Percentiles rank a stretch among this genome's conserved stretches.
phyloP scores from a whole-genome alignment of 164 flowering plant genomes.

The Stephania cephalantha region DNA sequence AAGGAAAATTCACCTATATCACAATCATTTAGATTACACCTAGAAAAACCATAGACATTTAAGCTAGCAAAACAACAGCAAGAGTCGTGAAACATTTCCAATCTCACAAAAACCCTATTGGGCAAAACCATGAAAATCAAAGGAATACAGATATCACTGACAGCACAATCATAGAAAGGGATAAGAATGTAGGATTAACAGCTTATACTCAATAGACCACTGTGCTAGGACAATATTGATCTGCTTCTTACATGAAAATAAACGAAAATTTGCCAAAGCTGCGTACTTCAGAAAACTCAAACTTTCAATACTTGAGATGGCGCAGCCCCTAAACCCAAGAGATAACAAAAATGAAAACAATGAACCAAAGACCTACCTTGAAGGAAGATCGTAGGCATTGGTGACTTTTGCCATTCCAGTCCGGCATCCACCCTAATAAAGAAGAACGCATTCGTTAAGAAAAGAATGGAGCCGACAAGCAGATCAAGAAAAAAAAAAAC shows the following conservation, averaged over 20 bases:
- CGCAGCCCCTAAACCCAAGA: background rate
- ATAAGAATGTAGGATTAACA: too few species aligned
- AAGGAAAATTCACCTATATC: background rate
- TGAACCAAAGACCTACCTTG: constrained; percentile 48
- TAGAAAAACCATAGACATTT: too few species aligned
- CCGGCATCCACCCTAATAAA: constrained; percentile 87
- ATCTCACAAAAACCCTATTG: background rate
- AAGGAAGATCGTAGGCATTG: constrained; percentile 97
- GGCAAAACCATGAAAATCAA: background rate
- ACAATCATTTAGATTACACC: background rate
- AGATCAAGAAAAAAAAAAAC: background rate
- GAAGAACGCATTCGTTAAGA: background rate
- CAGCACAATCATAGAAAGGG: background rate
- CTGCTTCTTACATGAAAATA: too few species aligned
- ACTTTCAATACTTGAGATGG: too few species aligned
- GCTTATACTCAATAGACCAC: too few species aligned
- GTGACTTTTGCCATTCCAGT: constrained; percentile 99
- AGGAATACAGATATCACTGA: background rate
- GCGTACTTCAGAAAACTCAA: too few species aligned
- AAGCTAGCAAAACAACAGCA: background rate
- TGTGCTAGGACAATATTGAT: too few species aligned
- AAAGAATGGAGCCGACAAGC: background rate
- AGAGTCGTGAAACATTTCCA: background rate
- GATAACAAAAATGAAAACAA: background rate
- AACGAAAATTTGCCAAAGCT: too few species aligned